Conservation (phyloP, 2,329 filamentous ascomycete species). For the Saccharata proteae region DNA sequence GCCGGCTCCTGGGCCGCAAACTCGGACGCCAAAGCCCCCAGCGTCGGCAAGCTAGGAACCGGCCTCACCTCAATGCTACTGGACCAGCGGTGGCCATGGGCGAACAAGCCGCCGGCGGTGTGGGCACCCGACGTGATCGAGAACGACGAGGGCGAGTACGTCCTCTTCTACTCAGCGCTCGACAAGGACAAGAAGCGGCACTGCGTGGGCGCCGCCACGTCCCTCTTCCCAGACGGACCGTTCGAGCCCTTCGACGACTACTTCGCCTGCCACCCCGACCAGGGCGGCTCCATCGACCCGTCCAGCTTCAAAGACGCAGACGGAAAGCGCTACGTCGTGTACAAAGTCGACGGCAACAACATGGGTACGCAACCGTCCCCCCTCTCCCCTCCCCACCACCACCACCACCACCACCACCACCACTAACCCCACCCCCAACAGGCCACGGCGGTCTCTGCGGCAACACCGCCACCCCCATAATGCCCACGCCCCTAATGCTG, state of each 20-base stretch:
- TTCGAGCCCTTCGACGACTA: slow-evolving; percentile 37
- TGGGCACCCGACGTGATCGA: slow-evolving; percentile 24
- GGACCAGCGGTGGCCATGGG: slow-evolving; percentile 6
- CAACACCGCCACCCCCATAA: slow-evolving; percentile 29
- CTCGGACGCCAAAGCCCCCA: slow-evolving; percentile 1
- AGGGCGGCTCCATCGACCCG: slow-evolving; percentile 52
- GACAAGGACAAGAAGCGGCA: slow-evolving; percentile 31
- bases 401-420: too few species aligned
- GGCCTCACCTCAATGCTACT: neutral
- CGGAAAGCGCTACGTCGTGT: slow-evolving; percentile 46
- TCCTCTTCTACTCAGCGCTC: slow-evolving; percentile 49
- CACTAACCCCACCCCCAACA: too few species aligned
- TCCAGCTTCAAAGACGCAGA: slow-evolving; percentile 45
- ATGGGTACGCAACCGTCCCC: too few species aligned
- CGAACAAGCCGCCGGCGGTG: slow-evolving; percentile 13
- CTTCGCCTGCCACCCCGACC: slow-evolving; percentile 35
- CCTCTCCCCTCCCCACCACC: too few species aligned
- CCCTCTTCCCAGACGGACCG: slow-evolving; percentile 37
- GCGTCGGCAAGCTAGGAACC: neutral
- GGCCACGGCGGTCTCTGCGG: slow-evolving; percentile 31
- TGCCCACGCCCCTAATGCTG: slow-evolving; percentile 44
- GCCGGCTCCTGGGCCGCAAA: slow-evolving; percentile 17
- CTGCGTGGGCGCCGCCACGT: slow-evolving; percentile 47
- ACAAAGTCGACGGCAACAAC: slow-evolving; percentile 56
- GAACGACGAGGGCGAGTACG: slow-evolving; percentile 35